Base-by-base conservation (phyloP, 208 protist species). In the Trichomonas vaginalis region DNA sequence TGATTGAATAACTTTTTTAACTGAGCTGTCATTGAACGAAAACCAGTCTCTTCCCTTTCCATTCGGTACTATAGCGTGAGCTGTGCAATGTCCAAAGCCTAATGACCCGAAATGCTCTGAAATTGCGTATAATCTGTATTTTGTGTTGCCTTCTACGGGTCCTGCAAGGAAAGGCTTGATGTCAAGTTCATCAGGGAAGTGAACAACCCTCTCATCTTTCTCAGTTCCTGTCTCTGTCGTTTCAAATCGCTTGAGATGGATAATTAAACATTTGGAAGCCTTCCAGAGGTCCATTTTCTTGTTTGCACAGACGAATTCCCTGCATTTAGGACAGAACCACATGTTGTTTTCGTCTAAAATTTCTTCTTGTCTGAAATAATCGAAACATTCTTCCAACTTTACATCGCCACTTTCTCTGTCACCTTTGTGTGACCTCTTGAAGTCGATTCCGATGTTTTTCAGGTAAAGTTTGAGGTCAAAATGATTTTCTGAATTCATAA, bases 281-380 rank as follows among this genome's bases (percentile, higher is more conserved):
- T 14, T 46, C 92, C 92, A 95, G 10, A 95, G 32, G 1, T 47
- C n/a, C 37, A 49, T 80, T 27, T 95, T 95, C 35, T 95, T 95
- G 35, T 80, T 80, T 8, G 92, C 92, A 70, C 92, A 80, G 8
- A 80, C 51, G 40, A 80, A 79, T 82, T 95, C 49, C 42, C 35
- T 35, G 42, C 92, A 95, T 51, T 95, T 21, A 48, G 47, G 47
- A 35, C 92, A 95, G 37, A 42, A 95, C 92, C 92, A 95, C 17
- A 32, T 79, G 23, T 95, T 79, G 8, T 80, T 80, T 46, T 95
- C 92, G 15, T 79, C 51, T 0, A 95, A 35, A 61, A 49, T 32
- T 49, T 51, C 42, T 80, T 49, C 92, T 45, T 35, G 46, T 12
- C 0, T 51, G 42, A 95, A 95, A 3, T 49, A 40, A 0, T 92